Conservation (phyloP, 2,329 filamentous ascomycete species). For the Cladosporium sphaerospermum region DNA sequence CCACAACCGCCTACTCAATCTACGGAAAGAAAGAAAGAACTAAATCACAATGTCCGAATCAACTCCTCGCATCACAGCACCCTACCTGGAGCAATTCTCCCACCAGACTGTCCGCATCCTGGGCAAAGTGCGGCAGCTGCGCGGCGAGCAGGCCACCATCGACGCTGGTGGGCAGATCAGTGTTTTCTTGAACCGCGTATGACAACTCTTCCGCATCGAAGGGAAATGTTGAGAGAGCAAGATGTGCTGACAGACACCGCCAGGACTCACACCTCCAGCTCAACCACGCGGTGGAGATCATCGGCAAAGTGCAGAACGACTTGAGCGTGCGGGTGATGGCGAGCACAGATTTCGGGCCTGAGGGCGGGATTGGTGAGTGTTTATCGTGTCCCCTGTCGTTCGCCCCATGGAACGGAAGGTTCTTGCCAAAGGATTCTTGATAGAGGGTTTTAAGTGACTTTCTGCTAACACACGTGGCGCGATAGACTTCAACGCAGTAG, state of each 20-base stretch:
- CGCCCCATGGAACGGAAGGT: neutral
- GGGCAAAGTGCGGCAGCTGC: constrained; percentile 76
- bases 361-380: constrained; percentile 57
- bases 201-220: constrained; percentile 20
- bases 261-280: constrained; percentile 66
- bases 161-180: constrained; percentile 74
- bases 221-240: too few species aligned
- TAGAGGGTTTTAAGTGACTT: too few species aligned
- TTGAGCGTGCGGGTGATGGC: constrained; percentile 64
- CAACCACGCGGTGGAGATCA: constrained; percentile 67
- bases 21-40: neutral
- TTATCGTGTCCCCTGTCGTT: neutral
- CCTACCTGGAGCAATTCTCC: constrained; percentile 69
- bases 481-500: constrained; percentile 67
- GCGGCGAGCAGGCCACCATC: constrained; percentile 72
- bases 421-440: too few species aligned
- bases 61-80: constrained; percentile 76
- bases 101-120: constrained; percentile 72
- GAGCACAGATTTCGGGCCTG: constrained; percentile 60
- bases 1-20: neutral
- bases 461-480: neutral
- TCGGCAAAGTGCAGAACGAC: constrained; percentile 73
- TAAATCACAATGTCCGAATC: constrained; percentile 58
- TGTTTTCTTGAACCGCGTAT: constrained; percentile 65
- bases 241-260: too few species aligned